Base-by-base conservation (phyloP, 225 moss, liverwort and hornwort species). In the Lunularia cruciata region DNA sequence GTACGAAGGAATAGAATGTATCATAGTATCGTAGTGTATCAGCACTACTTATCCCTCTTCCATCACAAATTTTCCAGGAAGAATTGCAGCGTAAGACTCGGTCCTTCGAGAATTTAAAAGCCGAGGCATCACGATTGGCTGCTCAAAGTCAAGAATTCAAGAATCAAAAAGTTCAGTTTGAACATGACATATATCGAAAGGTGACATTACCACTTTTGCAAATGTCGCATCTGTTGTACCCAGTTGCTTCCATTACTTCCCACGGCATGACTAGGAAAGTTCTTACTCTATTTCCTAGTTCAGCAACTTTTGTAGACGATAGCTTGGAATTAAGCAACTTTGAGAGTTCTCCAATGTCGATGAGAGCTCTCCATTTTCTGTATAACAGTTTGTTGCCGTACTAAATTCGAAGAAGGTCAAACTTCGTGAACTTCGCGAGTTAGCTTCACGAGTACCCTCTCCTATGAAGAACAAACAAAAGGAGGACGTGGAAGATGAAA, bases 351-450 rank as follows among this genome's bases (percentile, higher is more conserved):
- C 3, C 16, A 5, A 11, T 43, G 11, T 43, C 12, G 5, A 43
- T 43, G 43, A 3, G 54, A 53, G 28, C 26, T 12, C 59, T 59
- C 12, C 32, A 38, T n/a, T 60, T 2, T 61, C 0, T 61, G 23
- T 13, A n/a, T n/a, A 38, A 45, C 47, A 89, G 90, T 88, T 88
- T 73, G 79, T 73, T 20, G 81, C 66, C n/a, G 77, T 94, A 20
- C 61, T 94, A 35, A 88, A 87, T 54, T 78, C 76, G 57, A 94
- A 94, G 72, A 90, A 90, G 72, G 46, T 52, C 15, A 90, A 85
- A 64, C 64, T 83, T 47, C 79, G 79, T 60, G 71, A 86, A 54
- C 71, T 88, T 3, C 72, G 70, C 25, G 86, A 85, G 57, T 30
- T 57, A 38, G 57, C 40, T 71, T 47, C 49, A 26, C 62, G 47